Evolutionary conservation across 1,284 basidiomycete genomes (phyloP).

Genomic region (Apiotrichum gamsii): DNA sequence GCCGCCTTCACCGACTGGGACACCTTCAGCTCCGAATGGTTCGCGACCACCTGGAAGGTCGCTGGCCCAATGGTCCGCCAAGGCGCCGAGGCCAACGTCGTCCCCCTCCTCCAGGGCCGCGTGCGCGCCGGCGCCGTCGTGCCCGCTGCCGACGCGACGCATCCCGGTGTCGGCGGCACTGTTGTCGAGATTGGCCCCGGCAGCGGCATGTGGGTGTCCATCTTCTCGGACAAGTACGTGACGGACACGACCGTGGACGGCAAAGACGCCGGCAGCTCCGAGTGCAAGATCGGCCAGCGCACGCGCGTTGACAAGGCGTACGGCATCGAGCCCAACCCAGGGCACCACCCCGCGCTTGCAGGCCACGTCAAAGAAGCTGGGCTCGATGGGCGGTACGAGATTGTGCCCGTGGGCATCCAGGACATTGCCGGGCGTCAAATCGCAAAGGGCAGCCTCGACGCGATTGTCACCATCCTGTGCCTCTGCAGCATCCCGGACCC

Average conservation of each 20-base stretch:
- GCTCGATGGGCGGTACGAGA: constrained; percentile 12
- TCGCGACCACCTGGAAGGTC: constrained; percentile 9
- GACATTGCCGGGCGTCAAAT: constrained; percentile 8
- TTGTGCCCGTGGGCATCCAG: constrained; percentile 16
- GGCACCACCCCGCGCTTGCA: constrained; percentile 10
- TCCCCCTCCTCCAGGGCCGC: constrained; percentile 14
- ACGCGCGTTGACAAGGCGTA: constrained; percentile 9
- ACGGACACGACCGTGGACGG: not conserved
- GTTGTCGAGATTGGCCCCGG: constrained; percentile 18
- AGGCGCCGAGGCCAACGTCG: constrained; percentile 6
- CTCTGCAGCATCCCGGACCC: constrained; percentile 18
- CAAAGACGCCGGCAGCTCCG: too few species aligned
- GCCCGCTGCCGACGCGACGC: not conserved
- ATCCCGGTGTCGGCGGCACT: constrained; percentile 6
- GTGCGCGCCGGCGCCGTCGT: constrained; percentile 8
- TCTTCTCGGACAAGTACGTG: constrained; percentile 14
- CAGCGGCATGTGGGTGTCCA: constrained; percentile 14
- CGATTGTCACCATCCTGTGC: constrained; percentile 13
- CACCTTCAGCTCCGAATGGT: constrained; percentile 11
- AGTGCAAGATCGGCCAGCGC: constrained; percentile 5
- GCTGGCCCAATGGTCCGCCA: constrained; percentile 9
- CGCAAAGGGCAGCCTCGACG: constrained; percentile 13
- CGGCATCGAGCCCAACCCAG: constrained; percentile 17
- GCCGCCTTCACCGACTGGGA: constrained; percentile 2
- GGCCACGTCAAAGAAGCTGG: constrained; percentile 1